Base-by-base conservation (phyloP, 2,329 filamentous ascomycete species). In the Scolecobasidium constrictum region DNA sequence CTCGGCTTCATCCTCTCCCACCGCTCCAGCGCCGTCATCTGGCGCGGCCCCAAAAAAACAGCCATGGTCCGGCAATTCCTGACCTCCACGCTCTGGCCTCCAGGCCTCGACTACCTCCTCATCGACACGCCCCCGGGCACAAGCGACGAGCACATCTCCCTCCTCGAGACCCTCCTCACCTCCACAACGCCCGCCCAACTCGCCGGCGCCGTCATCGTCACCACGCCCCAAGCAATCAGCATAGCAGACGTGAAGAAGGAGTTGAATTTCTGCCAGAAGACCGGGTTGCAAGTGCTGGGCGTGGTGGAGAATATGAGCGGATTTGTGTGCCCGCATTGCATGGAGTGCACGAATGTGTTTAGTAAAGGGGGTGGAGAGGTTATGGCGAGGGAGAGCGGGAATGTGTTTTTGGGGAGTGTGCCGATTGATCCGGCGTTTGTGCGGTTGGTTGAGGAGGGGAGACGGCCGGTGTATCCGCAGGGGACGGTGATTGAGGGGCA, bases 51-150 rank as follows among this genome's bases (percentile, higher is more conserved):
- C 2, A 98, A 98, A 66, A 98, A 98, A 68, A 98, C 92, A 4
- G 92, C 92, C 40, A 98, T 98, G 92, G 86, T 98, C 46, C 79
- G 88, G 33, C 92, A 98, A 61, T 98, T 98, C 58, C 70, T 98
- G 20, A 83, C 84, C 1, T 31, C 19, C 88, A 95, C 56, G 88
- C 95, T 4, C 72, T 86, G 21, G 46, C 15, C 44, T 12, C 7
- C 31, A 7, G 19, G 31, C 23, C 77, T 86, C n/a, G 90, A 96
- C 59, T 96, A 86, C 57, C 72, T 98, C 1, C 75, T 98, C 46
- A 86, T 98, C 56, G 92, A 98, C 62, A 98, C 92, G 3, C 92
- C 92, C 11, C 92, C 92, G 0, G 92, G 92, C 3, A 98, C 92
- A 2, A 92, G 84, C 47, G 92, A 98, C 63, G 92, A 98, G 64